These are phyloP conservation scores for Lipomyces orientalis DNA, from an alignment of 805 yeast species.

Conservation along the genomic window DNA sequence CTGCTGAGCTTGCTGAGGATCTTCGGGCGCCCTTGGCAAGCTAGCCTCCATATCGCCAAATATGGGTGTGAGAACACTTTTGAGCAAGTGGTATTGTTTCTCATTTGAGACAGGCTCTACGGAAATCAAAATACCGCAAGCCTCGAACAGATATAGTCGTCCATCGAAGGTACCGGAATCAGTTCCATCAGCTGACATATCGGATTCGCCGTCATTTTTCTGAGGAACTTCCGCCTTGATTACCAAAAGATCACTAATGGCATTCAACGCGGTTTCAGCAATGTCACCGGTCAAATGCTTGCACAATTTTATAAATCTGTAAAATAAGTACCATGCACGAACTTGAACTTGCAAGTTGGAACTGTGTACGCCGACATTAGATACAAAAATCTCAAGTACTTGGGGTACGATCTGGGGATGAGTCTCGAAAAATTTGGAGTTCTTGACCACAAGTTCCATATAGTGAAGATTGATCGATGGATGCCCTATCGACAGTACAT, in stretches of 20 bases:
- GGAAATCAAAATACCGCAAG: conserved; percentile 77
- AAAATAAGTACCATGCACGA: conserved; percentile 89
- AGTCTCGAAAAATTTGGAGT: conserved; percentile 63
- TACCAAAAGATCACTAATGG: conserved; percentile 64
- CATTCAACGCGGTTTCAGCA: conserved; percentile 62
- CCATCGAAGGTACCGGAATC: conserved; percentile 67
- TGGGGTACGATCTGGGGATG: conserved; percentile 58
- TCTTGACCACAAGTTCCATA: conserved; percentile 85
- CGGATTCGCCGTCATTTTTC: conserved; percentile 47
- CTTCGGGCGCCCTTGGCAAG: conserved; percentile 52
- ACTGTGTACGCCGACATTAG: conserved; percentile 82
- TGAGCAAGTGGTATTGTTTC: conserved; percentile 43
- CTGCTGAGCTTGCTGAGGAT: conserved; percentile 61
- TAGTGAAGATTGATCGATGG: conserved; percentile 81
- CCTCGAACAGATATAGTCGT: conserved; percentile 83
- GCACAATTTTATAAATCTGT: conserved; percentile 77
- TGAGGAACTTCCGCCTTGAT: conserved; percentile 61
- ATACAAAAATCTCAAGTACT: conserved; percentile 76
- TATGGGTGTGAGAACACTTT: conserved; percentile 71
- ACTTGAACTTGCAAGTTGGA: conserved; percentile 72
- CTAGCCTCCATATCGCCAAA: conserved; percentile 73
- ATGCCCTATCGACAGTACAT: conserved; percentile 62
- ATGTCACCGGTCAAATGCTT: conserved; percentile 63
- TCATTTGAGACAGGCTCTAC: conserved; percentile 51
- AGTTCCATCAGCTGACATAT: conserved; percentile 58